Conservation (phyloP, 1,284 basidiomycete species). For the Ceratobasidium sp. region DNA sequence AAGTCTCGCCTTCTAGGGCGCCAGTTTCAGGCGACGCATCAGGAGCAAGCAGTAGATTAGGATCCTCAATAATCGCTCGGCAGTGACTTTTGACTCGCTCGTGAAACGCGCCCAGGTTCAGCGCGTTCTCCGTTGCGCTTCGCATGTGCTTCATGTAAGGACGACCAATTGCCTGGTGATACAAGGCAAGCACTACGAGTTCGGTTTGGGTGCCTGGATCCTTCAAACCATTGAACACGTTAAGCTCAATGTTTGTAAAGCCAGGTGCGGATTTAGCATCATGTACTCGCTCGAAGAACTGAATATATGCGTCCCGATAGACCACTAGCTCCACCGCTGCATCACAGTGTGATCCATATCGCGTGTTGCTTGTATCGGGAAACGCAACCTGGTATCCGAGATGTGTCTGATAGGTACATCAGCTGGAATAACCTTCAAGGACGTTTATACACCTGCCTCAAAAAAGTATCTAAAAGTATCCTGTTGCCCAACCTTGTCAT, state of each 20-base stretch:
- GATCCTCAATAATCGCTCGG: constrained; percentile 29
- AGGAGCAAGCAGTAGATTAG: constrained; percentile 32
- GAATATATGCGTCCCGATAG: neutral
- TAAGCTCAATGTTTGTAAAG: constrained; percentile 54
- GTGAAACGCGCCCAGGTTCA: constrained; percentile 49
- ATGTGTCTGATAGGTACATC: constrained; percentile 13
- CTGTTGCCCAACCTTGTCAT: too few relatives aligned
- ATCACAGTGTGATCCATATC: constrained; percentile 34
- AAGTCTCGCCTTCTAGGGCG: neutral
- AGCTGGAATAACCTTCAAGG: neutral
- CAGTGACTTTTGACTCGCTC: constrained; percentile 35
- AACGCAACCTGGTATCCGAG: constrained; percentile 7
- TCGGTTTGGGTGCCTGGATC: constrained; percentile 58
- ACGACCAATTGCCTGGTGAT: constrained; percentile 54
- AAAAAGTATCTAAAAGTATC: too few relatives aligned
- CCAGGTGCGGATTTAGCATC: constrained; percentile 50
- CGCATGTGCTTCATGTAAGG: constrained; percentile 56
- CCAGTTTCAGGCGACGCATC: constrained; percentile 1
- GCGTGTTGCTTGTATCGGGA: constrained; percentile 43
- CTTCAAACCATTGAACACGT: constrained; percentile 55
- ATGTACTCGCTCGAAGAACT: constrained; percentile 9
- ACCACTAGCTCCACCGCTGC: constrained; percentile 33
- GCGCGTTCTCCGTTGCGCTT: constrained; percentile 40
- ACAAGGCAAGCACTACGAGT: constrained; percentile 56
- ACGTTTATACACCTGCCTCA: neutral